phyloP scores from a whole-genome alignment of 306 rosid species.

The Calophaca sinica region DNA sequence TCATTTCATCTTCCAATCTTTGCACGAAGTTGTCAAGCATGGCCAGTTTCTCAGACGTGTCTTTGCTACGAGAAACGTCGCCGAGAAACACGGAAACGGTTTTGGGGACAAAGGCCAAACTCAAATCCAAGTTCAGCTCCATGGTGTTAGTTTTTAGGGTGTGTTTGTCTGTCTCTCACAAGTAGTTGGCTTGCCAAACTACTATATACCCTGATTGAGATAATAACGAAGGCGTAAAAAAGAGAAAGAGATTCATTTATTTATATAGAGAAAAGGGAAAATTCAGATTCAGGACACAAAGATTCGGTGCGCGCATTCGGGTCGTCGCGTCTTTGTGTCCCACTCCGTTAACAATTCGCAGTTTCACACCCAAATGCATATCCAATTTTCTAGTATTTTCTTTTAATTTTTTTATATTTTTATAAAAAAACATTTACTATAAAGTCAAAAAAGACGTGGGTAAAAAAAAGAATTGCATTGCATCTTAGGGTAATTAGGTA shows the following conservation, averaged over 20 bases:
- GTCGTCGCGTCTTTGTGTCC: constrained; percentile 73
- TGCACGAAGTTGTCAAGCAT: constrained; percentile 57
- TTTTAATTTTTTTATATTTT: neutral
- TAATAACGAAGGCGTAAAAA: constrained; percentile 45
- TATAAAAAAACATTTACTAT: neutral
- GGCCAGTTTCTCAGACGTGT: constrained; percentile 47
- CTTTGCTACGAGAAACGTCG: constrained; percentile 50
- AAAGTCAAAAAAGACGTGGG: neutral
- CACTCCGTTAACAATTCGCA: constrained; percentile 41
- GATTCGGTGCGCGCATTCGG: constrained; percentile 62
- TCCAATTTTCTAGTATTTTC: neutral
- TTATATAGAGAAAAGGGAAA: constrained; percentile 30
- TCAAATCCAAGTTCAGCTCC: constrained; percentile 71
- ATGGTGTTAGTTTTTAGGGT: neutral
- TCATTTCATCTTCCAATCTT: constrained; percentile 75
- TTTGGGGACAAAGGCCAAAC: constrained; percentile 58
- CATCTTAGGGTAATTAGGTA: constrained; percentile 6
- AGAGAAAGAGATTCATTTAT: constrained; percentile 45
- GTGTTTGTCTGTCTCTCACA: neutral
- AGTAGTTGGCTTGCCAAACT: too few species aligned
- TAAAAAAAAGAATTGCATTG: neutral
- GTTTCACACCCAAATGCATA: neutral
- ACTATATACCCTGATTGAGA: constrained; percentile 11
- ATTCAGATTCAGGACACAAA: constrained; percentile 67
- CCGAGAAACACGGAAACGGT: constrained; percentile 61